Conservation (phyloP, 306 rosid species). For the Trifolium fragiferum region DNA sequence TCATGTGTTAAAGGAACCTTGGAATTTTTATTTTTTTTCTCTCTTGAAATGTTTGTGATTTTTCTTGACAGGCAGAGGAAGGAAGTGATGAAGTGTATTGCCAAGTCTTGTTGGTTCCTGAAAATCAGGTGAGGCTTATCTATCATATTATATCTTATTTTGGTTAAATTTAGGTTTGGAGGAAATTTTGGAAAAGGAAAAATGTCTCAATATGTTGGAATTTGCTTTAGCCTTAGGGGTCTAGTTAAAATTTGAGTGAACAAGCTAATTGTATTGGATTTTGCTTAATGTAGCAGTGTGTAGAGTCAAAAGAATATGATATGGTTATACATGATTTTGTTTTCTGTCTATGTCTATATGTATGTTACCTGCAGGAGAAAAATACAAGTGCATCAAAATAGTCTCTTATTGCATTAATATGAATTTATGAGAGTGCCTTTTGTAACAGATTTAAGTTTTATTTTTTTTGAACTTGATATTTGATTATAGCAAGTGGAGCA, state of each 20-base stretch:
- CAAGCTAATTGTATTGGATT: constrained; percentile 1
- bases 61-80: constrained; percentile 83
- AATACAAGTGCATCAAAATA: not conserved
- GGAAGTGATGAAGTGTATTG: constrained; percentile 93
- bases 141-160: not conserved
- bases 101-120: constrained; percentile 85
- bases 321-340: not conserved
- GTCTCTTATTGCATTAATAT: not conserved
- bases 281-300: constrained; percentile 24
- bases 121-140: constrained; percentile 74
- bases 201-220: constrained; percentile 7
- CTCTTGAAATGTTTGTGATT: constrained; percentile 23
- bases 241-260: constrained; percentile 12
- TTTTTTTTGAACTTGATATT: constrained; percentile 43
- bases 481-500: constrained; percentile 59
- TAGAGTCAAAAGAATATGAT: constrained; percentile 5
- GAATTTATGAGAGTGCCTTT: constrained; percentile 1
- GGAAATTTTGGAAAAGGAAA: constrained; percentile 34
- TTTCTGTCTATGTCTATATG: constrained; percentile 19
- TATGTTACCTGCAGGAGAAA: constrained; percentile 5
- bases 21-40: constrained; percentile 27
- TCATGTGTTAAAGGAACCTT: constrained; percentile 11
- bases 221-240: constrained; percentile 3
- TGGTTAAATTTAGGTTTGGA: constrained; percentile 28
- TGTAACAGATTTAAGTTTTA: constrained; percentile 13